Conservation (phyloP, 2,329 filamentous ascomycete genomes). For the Lasiodiplodia citricola region DNA sequence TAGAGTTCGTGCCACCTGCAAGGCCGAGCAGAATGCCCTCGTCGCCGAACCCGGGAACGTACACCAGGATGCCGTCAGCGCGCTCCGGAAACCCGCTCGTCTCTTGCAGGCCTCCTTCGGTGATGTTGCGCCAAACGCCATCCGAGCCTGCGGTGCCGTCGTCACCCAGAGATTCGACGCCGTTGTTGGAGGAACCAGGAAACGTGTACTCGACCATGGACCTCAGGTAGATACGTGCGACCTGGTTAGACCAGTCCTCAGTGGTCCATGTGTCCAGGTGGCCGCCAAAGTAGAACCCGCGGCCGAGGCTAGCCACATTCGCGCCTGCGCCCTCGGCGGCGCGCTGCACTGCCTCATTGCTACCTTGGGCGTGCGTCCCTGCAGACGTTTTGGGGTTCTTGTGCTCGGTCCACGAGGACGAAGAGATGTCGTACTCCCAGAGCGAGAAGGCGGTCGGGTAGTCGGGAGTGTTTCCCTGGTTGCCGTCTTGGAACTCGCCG, state of each 20-base stretch:
- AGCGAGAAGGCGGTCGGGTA: slow-evolving; percentile 65
- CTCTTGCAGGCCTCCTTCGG: slow-evolving; percentile 70
- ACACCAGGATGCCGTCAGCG: slow-evolving; percentile 74
- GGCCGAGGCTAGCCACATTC: slow-evolving; percentile 70
- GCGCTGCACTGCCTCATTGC: slow-evolving; percentile 65
- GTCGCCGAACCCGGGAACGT: slow-evolving; percentile 76
- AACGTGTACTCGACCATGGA: slow-evolving; percentile 78
- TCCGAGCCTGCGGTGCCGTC: slow-evolving; percentile 63
- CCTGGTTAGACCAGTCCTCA: slow-evolving; percentile 70
- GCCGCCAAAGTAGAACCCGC: slow-evolving; percentile 80
- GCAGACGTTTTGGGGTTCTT: slow-evolving; percentile 64
- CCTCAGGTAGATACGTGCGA: slow-evolving; percentile 71
- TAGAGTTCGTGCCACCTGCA: slow-evolving; percentile 72
- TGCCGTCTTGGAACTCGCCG: slow-evolving; percentile 69
- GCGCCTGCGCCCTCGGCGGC: slow-evolving; percentile 76
- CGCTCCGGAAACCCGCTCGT: slow-evolving; percentile 71
- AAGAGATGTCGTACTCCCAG: slow-evolving; percentile 72
- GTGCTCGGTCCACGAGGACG: slow-evolving; percentile 67
- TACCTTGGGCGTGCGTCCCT: slow-evolving; percentile 66
- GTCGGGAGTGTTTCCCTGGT: slow-evolving; percentile 50
- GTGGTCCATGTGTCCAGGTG: slow-evolving; percentile 71
- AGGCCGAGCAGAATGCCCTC: slow-evolving; percentile 79
- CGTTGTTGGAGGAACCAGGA: slow-evolving; percentile 69
- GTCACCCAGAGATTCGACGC: slow-evolving; percentile 61
- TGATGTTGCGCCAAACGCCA: slow-evolving; percentile 76